Evolutionary conservation across 1,139 yeast genomes (phyloP).

Genomic region (Suhomyces coccinellae): DNA sequence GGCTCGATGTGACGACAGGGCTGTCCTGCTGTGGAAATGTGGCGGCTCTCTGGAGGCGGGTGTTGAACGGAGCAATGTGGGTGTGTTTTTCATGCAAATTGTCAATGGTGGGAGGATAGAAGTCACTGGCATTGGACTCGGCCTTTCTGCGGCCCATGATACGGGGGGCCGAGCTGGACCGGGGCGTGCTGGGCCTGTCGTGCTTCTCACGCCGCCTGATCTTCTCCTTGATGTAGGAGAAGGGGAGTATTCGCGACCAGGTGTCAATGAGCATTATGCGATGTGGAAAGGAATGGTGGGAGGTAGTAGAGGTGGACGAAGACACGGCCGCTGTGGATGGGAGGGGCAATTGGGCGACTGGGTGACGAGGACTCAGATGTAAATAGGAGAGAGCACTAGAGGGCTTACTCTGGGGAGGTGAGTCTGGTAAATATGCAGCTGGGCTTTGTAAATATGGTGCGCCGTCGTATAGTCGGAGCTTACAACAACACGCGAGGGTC

Average conservation of each 20-base stretch:
- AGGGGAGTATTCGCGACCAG: constrained; percentile 7
- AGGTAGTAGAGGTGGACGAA: no score
- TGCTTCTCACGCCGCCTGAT: constrained; percentile 2
- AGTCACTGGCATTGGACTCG: background rate
- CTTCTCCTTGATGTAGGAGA: constrained; percentile 9
- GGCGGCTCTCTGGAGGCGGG: constrained; percentile 3
- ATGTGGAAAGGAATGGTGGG: background rate
- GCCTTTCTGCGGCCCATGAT: constrained; percentile 2
- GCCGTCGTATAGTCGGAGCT: no score
- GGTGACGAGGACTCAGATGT: no score
- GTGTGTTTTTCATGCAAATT: background rate
- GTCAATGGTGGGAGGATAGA: background rate
- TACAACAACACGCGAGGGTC: no score
- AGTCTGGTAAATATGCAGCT: no score
- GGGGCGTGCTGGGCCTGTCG: background rate
- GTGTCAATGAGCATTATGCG: constrained; percentile 6
- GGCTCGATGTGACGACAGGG: constrained; percentile 13
- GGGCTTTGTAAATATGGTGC: no score
- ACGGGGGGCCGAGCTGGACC: constrained; percentile 1
- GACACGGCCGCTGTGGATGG: no score
- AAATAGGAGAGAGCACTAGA: no score
- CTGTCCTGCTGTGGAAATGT: constrained; percentile 3
- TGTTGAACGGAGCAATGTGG: background rate
- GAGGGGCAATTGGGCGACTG: no score
- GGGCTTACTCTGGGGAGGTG: no score